phyloP scores from a whole-genome alignment of 805 yeast species.

The Kazachstania bromeliacearum region DNA sequence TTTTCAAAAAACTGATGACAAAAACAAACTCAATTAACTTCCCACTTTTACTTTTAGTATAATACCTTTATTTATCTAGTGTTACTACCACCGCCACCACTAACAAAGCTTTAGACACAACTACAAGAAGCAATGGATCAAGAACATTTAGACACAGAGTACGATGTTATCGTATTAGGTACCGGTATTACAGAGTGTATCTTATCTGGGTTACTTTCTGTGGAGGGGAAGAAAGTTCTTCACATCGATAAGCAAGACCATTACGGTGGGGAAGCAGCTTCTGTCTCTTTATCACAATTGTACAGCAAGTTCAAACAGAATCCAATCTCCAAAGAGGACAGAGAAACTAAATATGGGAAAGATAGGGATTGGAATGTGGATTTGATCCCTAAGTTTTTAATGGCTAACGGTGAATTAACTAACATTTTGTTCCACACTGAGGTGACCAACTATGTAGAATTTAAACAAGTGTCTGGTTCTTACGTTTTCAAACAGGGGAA shows the following conservation, averaged over 20 bases:
- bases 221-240: conserved; percentile 95
- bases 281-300: conserved; percentile 57
- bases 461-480: conserved; percentile 93
- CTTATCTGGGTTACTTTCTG: conserved; percentile 84
- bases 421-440: conserved; percentile 92
- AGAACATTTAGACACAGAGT: conserved; percentile 76
- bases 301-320: conserved; percentile 83
- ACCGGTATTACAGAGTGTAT: conserved; percentile 95
- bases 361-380: conserved; percentile 98
- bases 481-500: conserved; percentile 82
- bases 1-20: background rate
- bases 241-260: conserved; percentile 95
- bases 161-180: conserved; percentile 94
- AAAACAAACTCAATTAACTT: background rate
- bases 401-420: conserved; percentile 97
- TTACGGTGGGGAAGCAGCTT: conserved; percentile 89
- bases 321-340: conserved; percentile 52
- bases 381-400: conserved; percentile 88
- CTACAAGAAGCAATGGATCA: conserved; percentile 3
- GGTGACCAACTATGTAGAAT: conserved; percentile 91
- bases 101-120: background rate
- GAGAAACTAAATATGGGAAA: conserved; percentile 67
- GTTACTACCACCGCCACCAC: background rate
- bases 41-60: background rate
- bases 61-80: background rate